These are phyloP conservation scores for Hypoxylon sp. DNA, from an alignment of 2,329 filamentous ascomycete genomes.

Conservation along the genomic window DNA sequence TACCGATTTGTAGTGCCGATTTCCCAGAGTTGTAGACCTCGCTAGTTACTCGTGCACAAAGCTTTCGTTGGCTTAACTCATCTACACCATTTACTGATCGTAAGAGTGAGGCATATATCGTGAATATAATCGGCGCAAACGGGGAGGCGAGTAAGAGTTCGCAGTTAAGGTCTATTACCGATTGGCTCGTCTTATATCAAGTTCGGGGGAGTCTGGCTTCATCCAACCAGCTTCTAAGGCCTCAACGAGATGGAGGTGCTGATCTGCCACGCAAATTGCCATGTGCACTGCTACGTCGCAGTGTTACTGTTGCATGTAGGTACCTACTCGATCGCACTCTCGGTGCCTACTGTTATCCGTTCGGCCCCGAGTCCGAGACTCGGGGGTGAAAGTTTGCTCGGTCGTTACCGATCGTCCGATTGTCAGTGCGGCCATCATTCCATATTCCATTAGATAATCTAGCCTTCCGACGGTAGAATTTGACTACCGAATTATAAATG, in stretches of 20 bases:
- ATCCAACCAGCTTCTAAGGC: neutral
- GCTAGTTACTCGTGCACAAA: neutral
- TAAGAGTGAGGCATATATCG: neutral
- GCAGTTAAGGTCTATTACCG: neutral
- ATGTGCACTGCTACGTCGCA: conserved; percentile 1
- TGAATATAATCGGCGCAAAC: neutral
- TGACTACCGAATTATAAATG: neutral
- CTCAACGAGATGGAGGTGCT: neutral
- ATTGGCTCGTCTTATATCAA: neutral
- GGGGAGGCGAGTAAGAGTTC: neutral
- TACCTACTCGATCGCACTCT: conserved; percentile 12
- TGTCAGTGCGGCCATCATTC: neutral
- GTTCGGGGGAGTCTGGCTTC: neutral
- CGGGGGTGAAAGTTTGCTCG: neutral
- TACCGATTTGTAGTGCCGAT: neutral
- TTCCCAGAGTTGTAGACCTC: neutral
- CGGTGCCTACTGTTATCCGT: neutral
- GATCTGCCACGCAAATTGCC: neutral
- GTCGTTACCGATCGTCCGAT: conserved; percentile 1
- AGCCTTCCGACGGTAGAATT: neutral
- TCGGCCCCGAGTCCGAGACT: conserved; percentile 7
- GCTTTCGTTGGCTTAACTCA: neutral
- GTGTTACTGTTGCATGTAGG: neutral
- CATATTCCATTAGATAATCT: neutral
- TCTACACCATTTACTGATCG: neutral